Base-by-base conservation (phyloP, 805 yeast genomes). In the Starmerella stellata region DNA sequence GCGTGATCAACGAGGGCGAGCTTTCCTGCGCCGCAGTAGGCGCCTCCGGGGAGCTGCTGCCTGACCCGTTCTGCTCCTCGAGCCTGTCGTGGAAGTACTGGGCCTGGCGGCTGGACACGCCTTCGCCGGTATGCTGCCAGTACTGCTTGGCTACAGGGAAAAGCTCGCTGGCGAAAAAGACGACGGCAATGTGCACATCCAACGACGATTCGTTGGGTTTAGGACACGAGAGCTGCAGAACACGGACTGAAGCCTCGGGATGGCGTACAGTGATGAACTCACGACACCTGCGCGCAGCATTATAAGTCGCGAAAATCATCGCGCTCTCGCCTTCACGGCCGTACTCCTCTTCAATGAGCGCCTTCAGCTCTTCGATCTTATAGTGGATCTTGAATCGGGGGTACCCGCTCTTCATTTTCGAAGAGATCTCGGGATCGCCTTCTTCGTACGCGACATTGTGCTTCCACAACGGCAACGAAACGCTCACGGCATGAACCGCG, bases 51-150 rank as follows among this genome's bases (percentile, higher is more conserved):
- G 41, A 18, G 24, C 29, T 7, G 14, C n/a, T 17, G 16, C 24
- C 20, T 15, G n/a, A 18, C 20, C 43, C 47, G 19, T 38, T 30
- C 21, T 44, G 40, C 14, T 37, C 37, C 28, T 42, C 44, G 35
- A 38, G 30, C 9, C 40, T 41, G 43, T 71, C 72, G 42, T 78
- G 58, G 35, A 79, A 73, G 52, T 81, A 90, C 57, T 85, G 95
- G 1, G 83, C 95, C 54, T 75, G 61, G 50, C 96, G 65, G 27
- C 94, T 80, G 14, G 94, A 80, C 21, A 90, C 70, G n/a, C 95
- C 94, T 57, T 87, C 95, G 21, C 99, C 99, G 0, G 93, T 65
- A 52, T 85, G 95, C 56, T 87, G 95, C 98, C 98, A 90, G 60
- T 81, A 90, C 50, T 73, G 73, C 54, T 81, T 83, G 30, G 90